These are phyloP conservation scores for Fusarium sp. DNA, from an alignment of 2,329 filamentous ascomycete genomes.

Conservation along the genomic window DNA sequence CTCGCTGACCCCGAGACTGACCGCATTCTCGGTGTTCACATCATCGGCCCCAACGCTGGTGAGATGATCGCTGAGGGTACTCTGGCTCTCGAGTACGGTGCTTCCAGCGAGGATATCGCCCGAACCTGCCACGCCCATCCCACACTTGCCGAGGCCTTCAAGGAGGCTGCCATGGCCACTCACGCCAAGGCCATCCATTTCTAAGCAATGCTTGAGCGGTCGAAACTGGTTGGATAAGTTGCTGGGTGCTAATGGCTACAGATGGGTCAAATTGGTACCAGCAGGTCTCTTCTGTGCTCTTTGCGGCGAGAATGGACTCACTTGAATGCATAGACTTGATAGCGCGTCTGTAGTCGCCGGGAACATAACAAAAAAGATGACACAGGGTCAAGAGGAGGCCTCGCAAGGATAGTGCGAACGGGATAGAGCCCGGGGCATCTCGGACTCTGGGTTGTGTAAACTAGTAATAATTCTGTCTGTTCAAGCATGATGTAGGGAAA, in stretches of 20 bases:
- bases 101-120: slow-evolving; percentile 92
- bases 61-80: slow-evolving; percentile 99
- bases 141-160: slow-evolving; percentile 96
- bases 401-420: slow-evolving; percentile 33
- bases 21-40: slow-evolving; percentile 93
- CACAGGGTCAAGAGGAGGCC: slow-evolving; percentile 35
- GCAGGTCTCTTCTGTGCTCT: slow-evolving; percentile 29
- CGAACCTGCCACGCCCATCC: slow-evolving; percentile 97
- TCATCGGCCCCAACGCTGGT: slow-evolving; percentile 93
- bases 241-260: background rate
- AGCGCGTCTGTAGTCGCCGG: slow-evolving; percentile 22
- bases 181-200: slow-evolving; percentile 96
- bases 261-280: slow-evolving; percentile 1
- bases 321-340: slow-evolving; percentile 26
- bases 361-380: slow-evolving; percentile 29
- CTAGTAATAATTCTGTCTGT: slow-evolving; percentile 46
- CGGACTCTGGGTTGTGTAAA: slow-evolving; percentile 44
- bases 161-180: slow-evolving; percentile 99
- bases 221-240: slow-evolving; percentile 21
- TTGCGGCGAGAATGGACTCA: slow-evolving; percentile 24
- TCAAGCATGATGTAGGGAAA: slow-evolving; percentile 45
- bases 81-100: slow-evolving; percentile 94
- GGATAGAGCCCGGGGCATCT: slow-evolving; percentile 39
- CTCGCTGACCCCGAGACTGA: slow-evolving; percentile 96
- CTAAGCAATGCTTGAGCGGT: slow-evolving; percentile 57